These are phyloP conservation scores for Talaromyces piceae DNA, from an alignment of 2,329 filamentous ascomycete genomes.

Conservation along the genomic window DNA sequence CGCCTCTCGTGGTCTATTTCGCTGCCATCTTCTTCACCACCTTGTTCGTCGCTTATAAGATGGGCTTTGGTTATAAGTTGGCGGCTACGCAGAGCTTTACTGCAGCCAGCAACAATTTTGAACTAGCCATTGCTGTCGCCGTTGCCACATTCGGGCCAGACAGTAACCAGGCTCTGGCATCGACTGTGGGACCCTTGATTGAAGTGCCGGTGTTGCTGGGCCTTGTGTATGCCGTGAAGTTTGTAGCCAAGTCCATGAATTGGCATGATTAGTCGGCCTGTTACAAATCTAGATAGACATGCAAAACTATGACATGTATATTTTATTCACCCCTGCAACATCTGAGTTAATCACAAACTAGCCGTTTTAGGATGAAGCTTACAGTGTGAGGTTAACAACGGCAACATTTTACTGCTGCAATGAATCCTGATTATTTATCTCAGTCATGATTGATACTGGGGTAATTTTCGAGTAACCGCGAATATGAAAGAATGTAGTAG, in stretches of 20 bases:
- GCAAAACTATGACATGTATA: too few relatives aligned
- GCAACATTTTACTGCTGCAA: too few relatives aligned
- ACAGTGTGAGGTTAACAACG: too few relatives aligned
- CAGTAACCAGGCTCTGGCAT: constrained; percentile 72
- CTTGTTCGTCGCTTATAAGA: constrained; percentile 51
- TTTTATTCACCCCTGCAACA: too few relatives aligned
- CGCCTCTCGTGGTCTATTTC: constrained; percentile 78
- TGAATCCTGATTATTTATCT: too few relatives aligned
- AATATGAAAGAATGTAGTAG: too few relatives aligned
- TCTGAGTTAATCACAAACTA: too few relatives aligned
- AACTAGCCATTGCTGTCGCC: constrained; percentile 81
- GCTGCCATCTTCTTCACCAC: constrained; percentile 64
- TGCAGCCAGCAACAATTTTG: constrained; percentile 88
- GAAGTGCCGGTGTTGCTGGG: constrained; percentile 76
- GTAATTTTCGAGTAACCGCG: too few relatives aligned
- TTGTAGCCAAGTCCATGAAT: constrained; percentile 43
- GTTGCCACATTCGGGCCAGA: constrained; percentile 71
- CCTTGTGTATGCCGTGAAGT: constrained; percentile 66
- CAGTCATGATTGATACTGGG: too few relatives aligned
- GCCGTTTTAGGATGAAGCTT: too few relatives aligned
- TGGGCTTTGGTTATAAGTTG: constrained; percentile 68
- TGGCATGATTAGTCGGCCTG: constrained; percentile 39
- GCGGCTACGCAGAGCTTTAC: constrained; percentile 76
- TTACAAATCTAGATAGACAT: background rate
- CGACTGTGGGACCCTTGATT: constrained; percentile 77